Base-by-base conservation (phyloP, 2,329 filamentous ascomycete species). In the Colletotrichum higginsianum region DNA sequence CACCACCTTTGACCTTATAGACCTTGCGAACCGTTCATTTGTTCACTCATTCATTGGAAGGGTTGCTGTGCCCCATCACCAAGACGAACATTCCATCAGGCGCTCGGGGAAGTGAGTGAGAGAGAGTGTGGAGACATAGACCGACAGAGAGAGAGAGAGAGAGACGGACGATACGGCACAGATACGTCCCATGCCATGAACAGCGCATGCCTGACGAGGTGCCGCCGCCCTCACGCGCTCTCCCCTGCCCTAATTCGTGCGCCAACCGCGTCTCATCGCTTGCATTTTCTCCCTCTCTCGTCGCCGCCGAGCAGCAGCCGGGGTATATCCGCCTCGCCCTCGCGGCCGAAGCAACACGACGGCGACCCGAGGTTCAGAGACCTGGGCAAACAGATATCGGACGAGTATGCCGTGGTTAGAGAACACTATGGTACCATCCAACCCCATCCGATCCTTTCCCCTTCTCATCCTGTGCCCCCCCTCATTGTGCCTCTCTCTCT, bases 401-500 rank as follows among this genome's bases (percentile, higher is more conserved):
- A 87, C 66, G 86, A 87, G 26, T 87, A 84, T 76, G 85, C 86
- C 23, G 73, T 76, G 15, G 79, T 87, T 47, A 82, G 80, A 57
- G 83, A 86, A 11, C 78, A 80, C 57, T 87, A 87, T 73, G 82
- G 85, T 86, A 78, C 46, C 75, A 63, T 18, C n/a, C 47, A 38
- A 42, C 68, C 35, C 40, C 60, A 35, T 63, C 65, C 46, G 13
- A 23, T 35, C 23, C 49, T 46, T 21, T 62, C 46, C 42, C 40
- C 18, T 49, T 15, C 61, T 47, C 70, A 44, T 26, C 61, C 44
- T 56, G 30, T 63, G 26, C 50, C 50, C 23, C 50, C 47, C 38
- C 35, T 38, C 35, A 8, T 38, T 23, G 23, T 52, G 13, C 42
- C 38, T 13, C 50, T 8, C 47, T 13, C 35, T 18, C 21, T 1